Base-by-base conservation (phyloP, 225 moss, liverwort and hornwort genomes). In the Antitrichia curtipendula region DNA sequence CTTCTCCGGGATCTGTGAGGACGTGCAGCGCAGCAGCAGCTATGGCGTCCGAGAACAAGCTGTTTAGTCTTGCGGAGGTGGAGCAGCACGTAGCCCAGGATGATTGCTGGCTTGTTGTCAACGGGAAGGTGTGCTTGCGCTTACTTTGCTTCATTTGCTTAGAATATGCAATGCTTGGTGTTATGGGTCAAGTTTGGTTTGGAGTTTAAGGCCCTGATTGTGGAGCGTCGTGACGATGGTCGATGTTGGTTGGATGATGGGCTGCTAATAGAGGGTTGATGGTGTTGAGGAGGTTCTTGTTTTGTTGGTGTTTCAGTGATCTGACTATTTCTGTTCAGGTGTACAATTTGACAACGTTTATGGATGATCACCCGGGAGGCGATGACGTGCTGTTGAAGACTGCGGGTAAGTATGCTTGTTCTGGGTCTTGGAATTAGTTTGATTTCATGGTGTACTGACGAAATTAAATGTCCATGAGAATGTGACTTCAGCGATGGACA, bases 361-460 rank as follows among this genome's bases (percentile, higher is more conserved):
- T 96, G 91, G 90, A 89, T n/a, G 96, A 96, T 17, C 96, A 96
- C 82, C 96, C 96, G 7, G 96, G 96, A 65, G 96, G 96, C 65
- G 94, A 95, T 81, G 94, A 95, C 80, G 94, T 94, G 86, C 94
- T 96, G 81, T 54, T 96, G 87, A 90, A 91, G 59, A 76, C 18
- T 83, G 88, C 94, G 53, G 94, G 94, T 94, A 86, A 73, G 88
- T 53, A 53, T 49, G 43, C 45, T 77, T 82, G 31, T 32, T 72
- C 57, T 80, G 24, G 47, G 40, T 79, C 57, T 66, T 79, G 80
- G 52, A 27, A 24, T 60, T 59, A 3, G 12, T 56, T 72, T 56
- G 22, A 31, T 41, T 73, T 23, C 54, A 32, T 66, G 41, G 16
- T 63, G 75, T 75, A 52, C 20, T n/a, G 10, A 38, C 7, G 38